Base-by-base conservation (phyloP, 2,329 filamentous ascomycete genomes). In the Penicillium sp. region DNA sequence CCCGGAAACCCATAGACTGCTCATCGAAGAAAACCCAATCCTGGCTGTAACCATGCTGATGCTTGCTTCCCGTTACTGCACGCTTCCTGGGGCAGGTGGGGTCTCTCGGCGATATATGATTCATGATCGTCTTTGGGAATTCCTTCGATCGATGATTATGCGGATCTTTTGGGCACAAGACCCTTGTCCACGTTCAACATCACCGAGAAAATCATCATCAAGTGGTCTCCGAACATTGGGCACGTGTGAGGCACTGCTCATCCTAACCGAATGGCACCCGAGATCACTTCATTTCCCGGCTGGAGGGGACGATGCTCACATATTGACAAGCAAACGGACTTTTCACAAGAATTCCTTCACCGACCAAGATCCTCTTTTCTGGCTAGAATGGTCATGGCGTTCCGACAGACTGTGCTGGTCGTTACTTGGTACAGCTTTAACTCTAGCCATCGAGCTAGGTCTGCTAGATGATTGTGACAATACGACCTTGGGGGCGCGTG, bases 181-280 rank as follows among this genome's bases (percentile, higher is more conserved):
- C 71, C 88, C 91, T 40, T 94, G 94, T 67, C 90, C 90, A 21
- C 87, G 83, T 2, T 84, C 86, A 61, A 74, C 74, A n/a, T 74
- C 79, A 20, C 81, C 79, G 61, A 58, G 65, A 26, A 63, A 47
- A 28, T 21, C 14, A 21, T 47, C 45, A n/a, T 87, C 86, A 67
- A 86, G 86, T 35, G 91, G 90, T 62, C 77, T 96, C 45, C 83
- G 91, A 40, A 95, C 91, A 0, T 77, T 96, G 2, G 91, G 91
- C 23, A 95, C 91, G 1, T 90, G 96, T 35, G 91, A 96, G 73
- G 92, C 89, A 40, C 75, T 96, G 23, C 86, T 96, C 80, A 86
- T 96, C 30, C 77, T 96, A 45, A 95, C 90, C 1, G 91, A 96
- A 67, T 96, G 91, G 91, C 91, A 96, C 70, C 91, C 91, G 9